Evolutionary conservation across 2,329 filamentous ascomycete species (phyloP).

Genomic region (Alternaria angustiovoidea): DNA sequence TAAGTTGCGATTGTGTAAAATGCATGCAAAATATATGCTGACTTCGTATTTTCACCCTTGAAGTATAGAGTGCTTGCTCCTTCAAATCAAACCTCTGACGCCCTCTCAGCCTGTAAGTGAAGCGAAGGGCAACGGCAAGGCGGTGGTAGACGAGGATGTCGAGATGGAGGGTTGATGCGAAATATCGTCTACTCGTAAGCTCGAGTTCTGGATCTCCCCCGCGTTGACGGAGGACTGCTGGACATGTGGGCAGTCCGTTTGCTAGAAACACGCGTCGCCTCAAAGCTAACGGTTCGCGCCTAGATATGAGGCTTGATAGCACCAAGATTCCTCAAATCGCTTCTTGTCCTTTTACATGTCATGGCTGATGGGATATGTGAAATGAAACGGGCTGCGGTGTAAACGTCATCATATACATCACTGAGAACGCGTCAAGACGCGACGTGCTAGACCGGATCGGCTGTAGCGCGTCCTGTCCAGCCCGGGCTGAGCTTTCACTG

Average conservation of each 20-base stretch:
- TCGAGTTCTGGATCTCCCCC: neutral
- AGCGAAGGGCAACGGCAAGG: neutral
- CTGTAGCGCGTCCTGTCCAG: neutral
- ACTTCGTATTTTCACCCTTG: neutral
- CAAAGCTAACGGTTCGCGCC: neutral
- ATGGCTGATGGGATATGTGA: neutral
- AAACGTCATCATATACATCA: neutral
- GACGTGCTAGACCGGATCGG: neutral
- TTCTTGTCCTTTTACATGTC: neutral
- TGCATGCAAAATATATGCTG: neutral
- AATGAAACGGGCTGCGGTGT: neutral
- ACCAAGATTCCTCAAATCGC: neutral
- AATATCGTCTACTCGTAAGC: neutral
- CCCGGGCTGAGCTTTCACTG: too few relatives aligned
- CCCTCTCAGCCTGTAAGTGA: neutral
- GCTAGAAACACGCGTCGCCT: neutral
- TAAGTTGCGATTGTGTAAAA: neutral
- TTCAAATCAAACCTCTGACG: neutral
- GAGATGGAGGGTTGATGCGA: neutral
- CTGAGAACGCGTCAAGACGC: neutral
- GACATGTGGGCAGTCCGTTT: neutral
- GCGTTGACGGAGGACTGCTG: neutral
- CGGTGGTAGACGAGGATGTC: neutral
- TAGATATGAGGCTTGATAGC: neutral
- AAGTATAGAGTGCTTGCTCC: neutral